Evolutionary conservation across 2,329 filamentous ascomycete genomes (phyloP).

Genomic region (Rutstroemia sp.): DNA sequence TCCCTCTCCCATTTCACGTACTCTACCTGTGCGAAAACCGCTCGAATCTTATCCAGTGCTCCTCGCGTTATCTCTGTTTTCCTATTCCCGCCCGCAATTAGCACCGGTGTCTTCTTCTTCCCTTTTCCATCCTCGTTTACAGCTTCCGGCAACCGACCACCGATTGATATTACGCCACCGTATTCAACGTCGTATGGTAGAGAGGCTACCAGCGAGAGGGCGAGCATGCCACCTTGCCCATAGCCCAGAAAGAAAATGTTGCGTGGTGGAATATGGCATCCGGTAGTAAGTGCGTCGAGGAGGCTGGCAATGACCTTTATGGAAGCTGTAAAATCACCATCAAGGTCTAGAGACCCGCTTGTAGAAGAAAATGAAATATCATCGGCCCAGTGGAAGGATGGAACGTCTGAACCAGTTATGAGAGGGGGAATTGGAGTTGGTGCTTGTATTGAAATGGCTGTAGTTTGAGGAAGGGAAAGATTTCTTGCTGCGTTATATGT

Average conservation of each 20-base stretch:
- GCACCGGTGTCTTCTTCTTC: constrained; percentile 56
- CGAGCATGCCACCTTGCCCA: constrained; percentile 50
- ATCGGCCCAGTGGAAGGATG: constrained; percentile 50
- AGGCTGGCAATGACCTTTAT: constrained; percentile 36
- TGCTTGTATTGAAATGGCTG: constrained; percentile 52
- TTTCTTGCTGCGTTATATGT: constrained; percentile 31
- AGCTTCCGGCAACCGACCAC: constrained; percentile 44
- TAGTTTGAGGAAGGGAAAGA: constrained; percentile 57
- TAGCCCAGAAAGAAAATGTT: constrained; percentile 48
- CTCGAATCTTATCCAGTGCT: constrained; percentile 55
- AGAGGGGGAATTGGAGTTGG: constrained; percentile 51
- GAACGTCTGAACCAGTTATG: constrained; percentile 24
- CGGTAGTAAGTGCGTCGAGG: constrained; percentile 37
- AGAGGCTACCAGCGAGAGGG: constrained; percentile 33
- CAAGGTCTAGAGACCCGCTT: constrained; percentile 44
- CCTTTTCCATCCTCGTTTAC: constrained; percentile 34
- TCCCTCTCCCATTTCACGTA: constrained; percentile 61
- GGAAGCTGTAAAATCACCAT: constrained; percentile 42
- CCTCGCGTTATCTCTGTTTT: constrained; percentile 53
- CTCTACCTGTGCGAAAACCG: constrained; percentile 59
- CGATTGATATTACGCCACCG: constrained; percentile 55
- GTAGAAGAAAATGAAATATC: constrained; percentile 48
- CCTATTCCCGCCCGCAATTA: constrained; percentile 50
- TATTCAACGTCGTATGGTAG: constrained; percentile 32
- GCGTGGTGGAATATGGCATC: constrained; percentile 41